Evolutionary conservation across 768 basidiomycete genomes (phyloP), one percentile per base, ranked within the genome.

Genomic region (Boletus sp.): DNA sequence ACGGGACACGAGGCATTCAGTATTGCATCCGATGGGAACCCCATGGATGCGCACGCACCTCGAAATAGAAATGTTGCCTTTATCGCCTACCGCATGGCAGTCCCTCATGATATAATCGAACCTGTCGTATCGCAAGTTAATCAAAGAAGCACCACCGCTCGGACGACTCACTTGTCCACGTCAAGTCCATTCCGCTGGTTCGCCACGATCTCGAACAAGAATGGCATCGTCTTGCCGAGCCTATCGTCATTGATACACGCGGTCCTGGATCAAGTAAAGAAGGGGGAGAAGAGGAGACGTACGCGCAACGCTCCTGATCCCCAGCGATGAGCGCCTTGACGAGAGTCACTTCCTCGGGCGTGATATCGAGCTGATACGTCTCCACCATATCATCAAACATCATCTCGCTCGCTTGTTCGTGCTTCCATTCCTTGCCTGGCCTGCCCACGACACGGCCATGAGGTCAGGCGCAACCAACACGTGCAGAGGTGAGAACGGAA

Each of bases 101-200:
- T 93, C 91, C 3, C 91, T 76, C 7, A 82, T 74, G 51, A 93
- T 89, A 58, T 93, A 93, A 63, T 93, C 91, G 50, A 90, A 88
- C 59, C 90, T 91, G 43, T 8, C 35, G 8, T 9, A 15, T 15
- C 27, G 8, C 51, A 25, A 9, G 19, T 64, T 64, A 5, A 52
- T 23, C 17, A 23, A 50, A 27, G 40, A 47, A 41, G 14, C n/a
- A 47, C n/a, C 29, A 23, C 38, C 13, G 7, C 7, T 21, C 27
- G 7, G 11, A 35, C 23, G 32, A 53, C 54, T 35, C 53, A 88
- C 89, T 92, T 92, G 76, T 93, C 90, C 5, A 93, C 90, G 62
- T 93, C 91, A 5, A 93, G 75, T 0, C 91, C 91, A 56, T 92
- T 93, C 7, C 82, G 74, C 66, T 80, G 80, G 70, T 93, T 93